Evolutionary conservation across 305 asterid genomes (phyloP), one percentile per base, ranked within the genome.

Genomic region (Fraxinus floribunda): DNA sequence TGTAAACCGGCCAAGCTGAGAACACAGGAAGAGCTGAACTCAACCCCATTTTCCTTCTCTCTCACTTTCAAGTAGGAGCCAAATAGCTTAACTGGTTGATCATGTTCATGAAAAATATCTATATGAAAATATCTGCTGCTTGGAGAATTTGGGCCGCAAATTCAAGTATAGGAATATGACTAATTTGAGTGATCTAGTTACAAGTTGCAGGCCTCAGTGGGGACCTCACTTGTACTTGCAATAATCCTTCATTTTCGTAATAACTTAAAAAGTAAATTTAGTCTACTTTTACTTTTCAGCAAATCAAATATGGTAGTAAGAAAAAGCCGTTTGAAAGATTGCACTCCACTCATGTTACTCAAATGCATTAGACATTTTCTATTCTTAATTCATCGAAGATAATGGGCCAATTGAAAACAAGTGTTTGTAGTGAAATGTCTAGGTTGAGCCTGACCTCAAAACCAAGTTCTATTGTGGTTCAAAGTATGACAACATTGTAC

Each of bases 1-100:
- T 78, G 75, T 35, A 81, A 81, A 84, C 57, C 29, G 88, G 86
- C 78, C 87, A 86, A 75, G 88, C 84, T 30, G 89, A 84, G 75
- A 77, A 87, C 82, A 84, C 80, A 30, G 82, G 73, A 30, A 77
- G 68, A 79, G 89, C 84, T 77, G 87, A 86, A 81, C 82, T 35
- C 81, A 83, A 79, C 46, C 80, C 85, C 92, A 89, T 81, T 46
- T 46, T 26, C 30, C 3, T 60, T 60, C 70, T 64, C 2, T 24
- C 35, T 22, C 75, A 68, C 75, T 29, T 68, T 68, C 75, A 68
- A 68, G 36, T 10, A 36, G 38, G 15, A 68, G 36, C 18, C 75
- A 24, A 68, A 26, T 29, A 29, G 36, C 8, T 68, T 11, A 1
- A 68, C 75, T 68, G 75, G 75, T 68, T 68, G 74, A 24, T 26